Base-by-base conservation (phyloP, 2,329 filamentous ascomycete genomes). In the Microsporum audouinii region DNA sequence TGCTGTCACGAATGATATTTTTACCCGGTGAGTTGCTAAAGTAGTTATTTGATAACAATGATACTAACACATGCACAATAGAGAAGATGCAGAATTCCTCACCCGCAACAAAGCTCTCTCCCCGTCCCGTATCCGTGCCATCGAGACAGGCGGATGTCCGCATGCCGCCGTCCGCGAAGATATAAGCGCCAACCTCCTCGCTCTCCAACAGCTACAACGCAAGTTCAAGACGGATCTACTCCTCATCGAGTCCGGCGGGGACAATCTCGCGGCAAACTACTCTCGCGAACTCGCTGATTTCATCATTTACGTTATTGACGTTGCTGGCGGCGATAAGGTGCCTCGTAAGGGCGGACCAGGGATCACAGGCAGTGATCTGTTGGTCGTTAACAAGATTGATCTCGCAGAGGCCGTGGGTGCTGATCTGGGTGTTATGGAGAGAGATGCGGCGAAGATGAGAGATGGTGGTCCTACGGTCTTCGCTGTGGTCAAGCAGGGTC, bases 231-330 rank as follows among this genome's bases (percentile, higher is more conserved):
- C 91, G 0, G 89, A 97, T 71, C 75, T 99, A 27, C 82, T 99
- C 29, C 84, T 99, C 47, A 99, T 99, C 72, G 94, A 99, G 77
- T 91, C 86, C 17, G 94, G 94, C 51, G 94, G 94, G 62, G 94
- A 99, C 74, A 99, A 99, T 73, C 83, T 99, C 0, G 94, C 94
- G 0, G 94, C 94, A 2, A 99, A 99, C 79, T 99, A 99, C 81
- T 89, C 84, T 60, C 83, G 94, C 62, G 94, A 99, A 76, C 80
- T 99, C 66, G 94, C 94, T 1, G 94, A 99, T 75, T 99, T 88
- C 73, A 99, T 99, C 75, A 87, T 99, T 76, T 99, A 99, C 73
- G 94, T 99, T 34, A 97, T 99, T 68, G 94, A 99, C 75, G 94
- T 99, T 17, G 88, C 86, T 61, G 94, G 94, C 27, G 94, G 94